Evolutionary conservation across 352 stramenopile genomes (phyloP), one percentile per base, ranked within the genome.

Genomic region (Globisporangium irregulare): DNA sequence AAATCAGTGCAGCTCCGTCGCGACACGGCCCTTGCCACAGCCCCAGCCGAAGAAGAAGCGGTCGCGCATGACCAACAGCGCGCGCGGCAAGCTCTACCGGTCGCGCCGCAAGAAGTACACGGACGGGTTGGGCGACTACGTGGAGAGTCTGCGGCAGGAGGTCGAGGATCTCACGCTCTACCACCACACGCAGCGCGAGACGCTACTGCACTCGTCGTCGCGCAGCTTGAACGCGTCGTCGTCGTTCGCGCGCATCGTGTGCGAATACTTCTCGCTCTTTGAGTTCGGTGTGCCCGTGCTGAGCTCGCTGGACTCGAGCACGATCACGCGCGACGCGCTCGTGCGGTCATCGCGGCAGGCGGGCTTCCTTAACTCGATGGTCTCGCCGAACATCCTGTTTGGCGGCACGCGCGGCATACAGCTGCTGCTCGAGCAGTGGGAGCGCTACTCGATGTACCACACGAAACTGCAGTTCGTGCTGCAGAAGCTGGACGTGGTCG

Each of bases 241-340:
- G 54, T 76, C 76, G 18, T 71, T 87, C 14, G 73, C 75, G 55
- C 76, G 56, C 34, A 68, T 87, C 24, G 79, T 89, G 59, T 73
- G 70, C 55, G 80, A 91, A 64, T 91, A 91, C 71, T 89, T 89
- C 54, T 73, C 71, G 18, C 74, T 86, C 57, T 91, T 91, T 67
- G 82, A 82, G 36, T 79, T 80, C 65, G 82, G 82, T 29, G 73
- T 89, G 5, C 81, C 80, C 1, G 66, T 86, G 14, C 46, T 70
- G 4, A 43, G 74, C 5, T 61, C 67, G 29, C 29, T 60, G 7
- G 55, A 60, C 18, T 57, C 54, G 41, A 65, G 63, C 60, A 71
- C 75, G 27, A 72, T 78, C 58, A 18, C 74, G 9, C 18, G 48
- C 48, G 65, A 70, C 48, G 59, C 57, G 50, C 65, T 70, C 66